Evolutionary conservation across 495 filamentous ascomycete species (phyloP), one percentile per base, ranked within the genome.

Genomic region (Tuber melanosporum): DNA sequence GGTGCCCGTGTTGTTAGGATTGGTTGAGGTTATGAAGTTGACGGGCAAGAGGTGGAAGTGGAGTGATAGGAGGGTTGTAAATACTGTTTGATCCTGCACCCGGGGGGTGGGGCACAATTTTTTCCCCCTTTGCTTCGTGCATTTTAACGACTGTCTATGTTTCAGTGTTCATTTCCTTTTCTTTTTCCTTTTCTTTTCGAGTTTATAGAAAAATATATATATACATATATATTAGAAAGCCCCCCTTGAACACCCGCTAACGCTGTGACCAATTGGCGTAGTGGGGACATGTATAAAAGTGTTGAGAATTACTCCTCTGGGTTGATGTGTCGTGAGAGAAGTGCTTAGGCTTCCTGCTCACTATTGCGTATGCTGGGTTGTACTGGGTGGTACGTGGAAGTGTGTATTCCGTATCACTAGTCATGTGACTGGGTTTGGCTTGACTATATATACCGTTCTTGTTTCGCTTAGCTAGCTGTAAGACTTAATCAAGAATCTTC

Each of bases 21-120:
- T 97, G 80, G 95, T 97, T 20, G 97, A 96, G 86, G 87, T 91
- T 10, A 88, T 93, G 22, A 90, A 87, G 82, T 90, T 84, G 83
- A 82, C 91, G 69, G 89, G 85, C 62, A 86, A 82, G 47, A 87
- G 87, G 79, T 84, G 86, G 84, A 81, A 77, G 14, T 93, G 92
- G 91, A 52, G 26, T 36, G 57, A 66, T 66, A 66, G 26, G 26
- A 66, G 26, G 57, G 14, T 8, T 6, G 26, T 66, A 66, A 66
- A 17, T 32, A 26, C 57, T 36, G 57, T 36, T 66, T 66, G 32
- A 32, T 17, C 57, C 26, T 62, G 57, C 9, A 26, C 10, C n/a
- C n/a, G 9, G 39, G 39, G 32, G 12, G 26, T 36, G 57, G 32
- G 26, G 57, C 26, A 12, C 3, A 32, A 12, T 6, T 32, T 32